Evolutionary conservation across 2,329 filamentous ascomycete species (phyloP), one percentile per base, ranked within the genome.

Genomic region (Cercospora canescens): DNA sequence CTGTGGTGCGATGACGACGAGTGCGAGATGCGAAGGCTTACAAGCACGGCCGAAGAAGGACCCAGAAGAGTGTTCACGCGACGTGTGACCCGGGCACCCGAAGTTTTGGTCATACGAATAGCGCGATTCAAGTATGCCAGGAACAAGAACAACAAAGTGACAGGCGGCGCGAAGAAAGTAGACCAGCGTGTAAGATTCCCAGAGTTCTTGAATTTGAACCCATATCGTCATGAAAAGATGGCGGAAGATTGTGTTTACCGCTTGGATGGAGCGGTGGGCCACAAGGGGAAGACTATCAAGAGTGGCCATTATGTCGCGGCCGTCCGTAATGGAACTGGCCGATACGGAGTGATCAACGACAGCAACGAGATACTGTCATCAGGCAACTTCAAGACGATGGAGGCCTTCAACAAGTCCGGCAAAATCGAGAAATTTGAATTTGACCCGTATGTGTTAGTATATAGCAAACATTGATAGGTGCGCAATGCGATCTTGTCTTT

Each of bases 241-340:
- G 21, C 7, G 30, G 63, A 61, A 16, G 60, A 65, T 34, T 58
- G 35, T 14, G 34, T 65, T 16, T 69, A 69, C 48, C 39, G 65
- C 12, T 28, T 69, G 28, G 62, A 67, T 16, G 67, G 45, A 18
- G 65, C 67, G 9, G 62, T 69, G 12, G 59, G 58, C 16, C 65
- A 69, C 56, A 35, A 12, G 8, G 65, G 67, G 0, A 11, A 6
- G 6, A 11, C 7, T 0, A 39, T 52, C 24, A 12, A 48, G 1
- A 14, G 30, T 3, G 65, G 67, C 4, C 67, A 69, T 41, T 63
- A 58, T 18, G 28, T 65, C 12, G 59, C 67, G 7, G 56, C 55
- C n/a, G 62, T 60, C 6, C 63, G 66, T 18, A 18, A 63, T 16
- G 6, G 21, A 14, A 16, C 28, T 35, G 18, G 52, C 24, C 57